Conservation (phyloP, 1,284 basidiomycete species). For the Apiotrichum sp. region DNA sequence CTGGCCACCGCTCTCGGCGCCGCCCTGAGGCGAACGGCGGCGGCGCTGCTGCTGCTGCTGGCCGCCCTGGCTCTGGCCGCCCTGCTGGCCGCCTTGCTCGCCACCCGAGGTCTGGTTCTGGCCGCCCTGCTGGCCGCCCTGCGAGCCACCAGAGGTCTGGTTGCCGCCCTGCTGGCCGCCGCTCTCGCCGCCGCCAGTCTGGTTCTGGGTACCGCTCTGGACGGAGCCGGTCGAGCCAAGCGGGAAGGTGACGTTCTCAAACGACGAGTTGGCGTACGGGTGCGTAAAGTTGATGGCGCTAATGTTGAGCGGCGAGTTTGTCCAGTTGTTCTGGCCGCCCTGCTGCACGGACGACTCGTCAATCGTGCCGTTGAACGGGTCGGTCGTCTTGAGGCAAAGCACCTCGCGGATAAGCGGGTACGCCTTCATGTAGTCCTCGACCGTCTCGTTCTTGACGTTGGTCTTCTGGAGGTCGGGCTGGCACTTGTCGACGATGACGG, state of each 20-base stretch:
- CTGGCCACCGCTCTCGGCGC: too few relatives aligned
- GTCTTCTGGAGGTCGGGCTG: conserved; percentile 27
- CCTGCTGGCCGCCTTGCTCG: too few relatives aligned
- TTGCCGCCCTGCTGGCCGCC: too few relatives aligned
- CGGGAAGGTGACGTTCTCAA: background rate
- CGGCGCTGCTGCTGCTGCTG: background rate
- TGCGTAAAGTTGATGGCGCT: background rate
- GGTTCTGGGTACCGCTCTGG: too few relatives aligned
- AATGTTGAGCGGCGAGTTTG: background rate
- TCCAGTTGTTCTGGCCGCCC: background rate
- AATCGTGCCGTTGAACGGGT: conserved; percentile 10
- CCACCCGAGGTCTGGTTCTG: background rate
- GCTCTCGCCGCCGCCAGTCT: too few relatives aligned
- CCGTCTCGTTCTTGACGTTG: conserved; percentile 25
- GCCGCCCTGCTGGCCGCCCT: background rate
- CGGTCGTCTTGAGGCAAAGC: conserved; percentile 37
- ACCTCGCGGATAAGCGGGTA: conserved; percentile 43
- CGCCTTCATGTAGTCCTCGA: conserved; percentile 23
- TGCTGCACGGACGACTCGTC: background rate
- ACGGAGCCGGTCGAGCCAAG: background rate
- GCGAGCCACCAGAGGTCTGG: too few relatives aligned
- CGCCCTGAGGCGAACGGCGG: too few relatives aligned
- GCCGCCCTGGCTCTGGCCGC: background rate
- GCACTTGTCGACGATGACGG: conserved; percentile 29
- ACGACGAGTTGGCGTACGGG: background rate